Conservation (phyloP, 2,329 filamentous ascomycete species). For the Talaromyces sp. region DNA sequence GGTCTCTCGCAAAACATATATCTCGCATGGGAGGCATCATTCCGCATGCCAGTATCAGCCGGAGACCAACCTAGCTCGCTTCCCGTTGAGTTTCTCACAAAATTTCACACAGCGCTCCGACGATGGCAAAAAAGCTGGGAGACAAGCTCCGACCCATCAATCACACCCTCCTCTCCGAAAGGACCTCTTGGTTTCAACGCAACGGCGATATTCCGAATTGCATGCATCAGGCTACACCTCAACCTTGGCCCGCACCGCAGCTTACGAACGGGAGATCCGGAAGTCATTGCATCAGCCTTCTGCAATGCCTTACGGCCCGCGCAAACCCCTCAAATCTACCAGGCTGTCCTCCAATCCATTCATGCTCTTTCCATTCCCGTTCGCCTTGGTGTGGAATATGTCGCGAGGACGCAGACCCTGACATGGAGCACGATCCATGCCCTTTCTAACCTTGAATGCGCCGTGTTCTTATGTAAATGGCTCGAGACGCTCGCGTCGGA, state of each 20-base stretch:
- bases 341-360: slow-evolving; percentile 24
- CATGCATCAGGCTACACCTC: slow-evolving; percentile 23
- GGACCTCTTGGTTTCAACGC: slow-evolving; percentile 24
- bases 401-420: slow-evolving; percentile 36
- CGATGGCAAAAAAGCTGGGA: slow-evolving; percentile 25
- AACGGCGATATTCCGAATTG: slow-evolving; percentile 24
- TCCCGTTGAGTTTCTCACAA: slow-evolving; percentile 11
- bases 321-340: slow-evolving; percentile 19
- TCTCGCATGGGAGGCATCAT: slow-evolving; percentile 15
- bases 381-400: slow-evolving; percentile 35
- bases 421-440: slow-evolving; percentile 40
- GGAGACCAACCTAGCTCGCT: slow-evolving; percentile 6
- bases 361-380: slow-evolving; percentile 26
- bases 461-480: slow-evolving; percentile 46
- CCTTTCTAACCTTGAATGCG: slow-evolving; percentile 36
- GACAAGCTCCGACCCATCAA: slow-evolving; percentile 21
- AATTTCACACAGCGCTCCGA: slow-evolving; percentile 18
- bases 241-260: slow-evolving; percentile 18
- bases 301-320: slow-evolving; percentile 11
- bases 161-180: slow-evolving; percentile 22
- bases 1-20: slow-evolving; percentile 12
- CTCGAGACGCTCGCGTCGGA: slow-evolving; percentile 20
- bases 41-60: slow-evolving; percentile 9
- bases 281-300: slow-evolving; percentile 12
- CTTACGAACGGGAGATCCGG: slow-evolving; percentile 17